These are phyloP conservation scores for Picea abies DNA, from an alignment of 83 land plant genomes.

Conservation along the genomic window DNA sequence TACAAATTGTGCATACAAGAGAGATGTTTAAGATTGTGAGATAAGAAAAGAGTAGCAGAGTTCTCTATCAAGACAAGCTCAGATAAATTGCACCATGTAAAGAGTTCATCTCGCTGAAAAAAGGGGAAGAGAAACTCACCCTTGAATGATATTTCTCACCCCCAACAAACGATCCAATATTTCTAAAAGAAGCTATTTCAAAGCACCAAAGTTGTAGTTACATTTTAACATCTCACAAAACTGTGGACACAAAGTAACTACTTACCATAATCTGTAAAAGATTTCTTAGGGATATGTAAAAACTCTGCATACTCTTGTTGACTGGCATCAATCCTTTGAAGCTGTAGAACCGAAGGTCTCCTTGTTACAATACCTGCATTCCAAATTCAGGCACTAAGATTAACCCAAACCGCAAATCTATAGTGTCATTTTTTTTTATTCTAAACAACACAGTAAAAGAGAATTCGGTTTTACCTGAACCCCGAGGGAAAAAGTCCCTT, in stretches of 20 bases:
- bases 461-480: slow-evolving; percentile 52
- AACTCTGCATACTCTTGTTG: too few species aligned
- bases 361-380: too few species aligned
- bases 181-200: background rate
- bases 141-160: background rate
- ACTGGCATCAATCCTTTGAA: too few species aligned
- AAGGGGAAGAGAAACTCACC: background rate
- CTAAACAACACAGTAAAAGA: background rate
- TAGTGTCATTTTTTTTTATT: too few species aligned
- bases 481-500: too few species aligned
- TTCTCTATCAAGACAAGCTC: background rate
- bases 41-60: background rate
- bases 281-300: background rate
- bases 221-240: background rate
- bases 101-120: background rate
- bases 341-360: too few species aligned
- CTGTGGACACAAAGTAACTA: too few species aligned
- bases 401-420: background rate
- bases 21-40: background rate
- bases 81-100: background rate
- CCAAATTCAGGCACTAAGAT: background rate
- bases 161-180: background rate
- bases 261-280: background rate
- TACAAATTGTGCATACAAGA: background rate
- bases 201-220: background rate